A percentile compares a stretch with the other conserved stretches of the same genome.
phyloP scores from a whole-genome alignment of 441 rosid genomes.

The Gossypium trilobum region DNA sequence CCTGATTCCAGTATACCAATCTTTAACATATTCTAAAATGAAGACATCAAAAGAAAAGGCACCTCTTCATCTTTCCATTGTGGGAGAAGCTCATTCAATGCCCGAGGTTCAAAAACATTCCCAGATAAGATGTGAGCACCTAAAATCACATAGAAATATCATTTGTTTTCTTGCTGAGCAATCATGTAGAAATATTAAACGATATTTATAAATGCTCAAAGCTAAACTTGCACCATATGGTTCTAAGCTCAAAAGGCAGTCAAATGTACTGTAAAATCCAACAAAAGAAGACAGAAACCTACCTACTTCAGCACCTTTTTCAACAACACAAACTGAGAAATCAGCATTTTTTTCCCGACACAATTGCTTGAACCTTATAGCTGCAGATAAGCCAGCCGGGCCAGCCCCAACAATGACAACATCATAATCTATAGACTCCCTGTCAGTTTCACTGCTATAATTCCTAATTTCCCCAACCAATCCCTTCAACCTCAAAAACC shows the following conservation, averaged over 20 bases:
- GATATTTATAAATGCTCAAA: neutral
- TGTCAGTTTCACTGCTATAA: constrained; percentile 37
- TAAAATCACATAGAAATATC: constrained; percentile 19
- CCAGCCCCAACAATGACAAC: constrained; percentile 92
- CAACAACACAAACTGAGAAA: constrained; percentile 89
- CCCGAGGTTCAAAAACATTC: constrained; percentile 84
- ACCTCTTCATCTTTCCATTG: constrained; percentile 86
- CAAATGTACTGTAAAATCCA: neutral
- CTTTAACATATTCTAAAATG: neutral
- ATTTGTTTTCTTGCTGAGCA: neutral
- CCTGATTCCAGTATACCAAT: neutral
- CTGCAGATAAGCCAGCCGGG: constrained; percentile 91
- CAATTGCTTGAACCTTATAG: constrained; percentile 74
- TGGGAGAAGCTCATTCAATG: constrained; percentile 85
- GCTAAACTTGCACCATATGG: constrained; percentile 9
- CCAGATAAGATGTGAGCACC: constrained; percentile 90
- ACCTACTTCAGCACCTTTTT: constrained; percentile 94
- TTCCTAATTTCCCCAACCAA: constrained; percentile 27
- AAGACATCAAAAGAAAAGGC: constrained; percentile 11
- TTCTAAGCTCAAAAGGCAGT: neutral
- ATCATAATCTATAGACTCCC: constrained; percentile 78
- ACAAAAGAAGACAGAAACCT: constrained; percentile 14
- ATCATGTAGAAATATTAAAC: constrained; percentile 1
- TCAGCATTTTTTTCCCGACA: constrained; percentile 60
- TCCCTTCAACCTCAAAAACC: constrained; percentile 12